Evolutionary conservation across 2,329 filamentous ascomycete genomes (phyloP).

Genomic region (Diaporthe batatas): DNA sequence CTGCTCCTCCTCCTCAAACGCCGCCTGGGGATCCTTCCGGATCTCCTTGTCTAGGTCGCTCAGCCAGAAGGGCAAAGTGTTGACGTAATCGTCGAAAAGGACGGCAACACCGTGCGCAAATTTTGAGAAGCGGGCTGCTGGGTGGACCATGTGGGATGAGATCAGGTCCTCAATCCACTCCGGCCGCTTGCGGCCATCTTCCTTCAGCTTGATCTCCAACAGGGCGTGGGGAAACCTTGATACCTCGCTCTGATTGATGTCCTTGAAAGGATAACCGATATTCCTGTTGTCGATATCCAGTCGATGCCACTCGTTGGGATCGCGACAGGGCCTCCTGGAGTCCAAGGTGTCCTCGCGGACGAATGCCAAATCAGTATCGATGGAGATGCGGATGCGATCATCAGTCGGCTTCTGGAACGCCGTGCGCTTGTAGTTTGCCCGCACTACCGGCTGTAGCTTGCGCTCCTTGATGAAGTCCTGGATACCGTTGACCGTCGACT

Average conservation of each 20-base stretch:
- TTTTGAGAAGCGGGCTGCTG: slow-evolving; percentile 92
- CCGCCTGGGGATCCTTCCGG: slow-evolving; percentile 88
- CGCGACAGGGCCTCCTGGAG: slow-evolving; percentile 85
- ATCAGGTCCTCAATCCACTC: slow-evolving; percentile 94
- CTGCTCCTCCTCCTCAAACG: slow-evolving; percentile 92
- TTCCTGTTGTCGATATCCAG: slow-evolving; percentile 85
- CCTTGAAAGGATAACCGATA: slow-evolving; percentile 89
- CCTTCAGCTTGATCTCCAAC: slow-evolving; percentile 90
- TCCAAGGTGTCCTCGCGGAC: slow-evolving; percentile 86
- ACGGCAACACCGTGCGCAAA: slow-evolving; percentile 94
- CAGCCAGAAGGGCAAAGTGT: slow-evolving; percentile 96
- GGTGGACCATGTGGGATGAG: slow-evolving; percentile 90
- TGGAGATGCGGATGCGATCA: slow-evolving; percentile 88
- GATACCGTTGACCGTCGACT: slow-evolving; percentile 79
- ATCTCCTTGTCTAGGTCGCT: slow-evolving; percentile 94
- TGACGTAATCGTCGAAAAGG: slow-evolving; percentile 95
- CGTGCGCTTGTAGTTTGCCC: slow-evolving; percentile 93
- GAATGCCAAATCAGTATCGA: slow-evolving; percentile 92
- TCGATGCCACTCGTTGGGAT: slow-evolving; percentile 91
- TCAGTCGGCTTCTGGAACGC: slow-evolving; percentile 97
- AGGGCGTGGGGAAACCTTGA: slow-evolving; percentile 91
- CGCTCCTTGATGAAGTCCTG: slow-evolving; percentile 84
- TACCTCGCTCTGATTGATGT: slow-evolving; percentile 91
- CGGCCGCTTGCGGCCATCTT: slow-evolving; percentile 76
- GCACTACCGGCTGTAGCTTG: slow-evolving; percentile 84